Conservation (phyloP, 192 early-diverging fungal genomes). For the Coemansia sp. region DNA sequence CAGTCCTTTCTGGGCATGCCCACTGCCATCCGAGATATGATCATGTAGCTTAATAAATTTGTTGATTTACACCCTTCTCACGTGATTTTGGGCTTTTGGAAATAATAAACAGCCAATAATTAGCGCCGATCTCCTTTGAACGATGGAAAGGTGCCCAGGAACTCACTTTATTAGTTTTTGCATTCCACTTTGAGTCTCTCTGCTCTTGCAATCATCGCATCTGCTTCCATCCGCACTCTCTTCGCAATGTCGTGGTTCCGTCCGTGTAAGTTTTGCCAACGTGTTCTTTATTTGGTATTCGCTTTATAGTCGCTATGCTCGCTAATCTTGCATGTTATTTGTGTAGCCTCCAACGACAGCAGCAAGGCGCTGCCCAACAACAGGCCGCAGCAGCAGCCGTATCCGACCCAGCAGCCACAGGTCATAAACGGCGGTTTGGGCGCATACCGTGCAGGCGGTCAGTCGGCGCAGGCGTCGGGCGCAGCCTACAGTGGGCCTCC, state of each 20-base stretch:
- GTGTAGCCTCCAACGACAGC: conserved; percentile 28
- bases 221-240: neutral
- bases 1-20: conserved; percentile 32
- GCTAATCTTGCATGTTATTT: neutral
- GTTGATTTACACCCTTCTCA: no score
- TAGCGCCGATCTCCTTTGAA: conserved; percentile 6
- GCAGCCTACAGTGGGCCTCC: conserved; percentile 24
- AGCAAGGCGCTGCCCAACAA: conserved; percentile 20
- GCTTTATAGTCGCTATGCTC: neutral
- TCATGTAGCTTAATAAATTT: no score
- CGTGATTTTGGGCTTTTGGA: neutral
- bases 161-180: conserved; percentile 11
- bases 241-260: conserved; percentile 51
- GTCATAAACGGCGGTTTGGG: conserved; percentile 5
- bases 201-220: conserved; percentile 1
- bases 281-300: neutral
- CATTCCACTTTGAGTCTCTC: neutral
- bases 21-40: neutral
- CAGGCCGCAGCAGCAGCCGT: conserved; percentile 33
- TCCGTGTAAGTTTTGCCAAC: conserved; percentile 37
- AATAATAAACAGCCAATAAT: conserved; percentile 2
- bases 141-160: neutral
- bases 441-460: conserved; percentile 18
- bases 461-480: conserved; percentile 13
- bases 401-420: conserved; percentile 18